phyloP scores from a whole-genome alignment of 345 rosid genomes.

The Mercurialis annua region DNA sequence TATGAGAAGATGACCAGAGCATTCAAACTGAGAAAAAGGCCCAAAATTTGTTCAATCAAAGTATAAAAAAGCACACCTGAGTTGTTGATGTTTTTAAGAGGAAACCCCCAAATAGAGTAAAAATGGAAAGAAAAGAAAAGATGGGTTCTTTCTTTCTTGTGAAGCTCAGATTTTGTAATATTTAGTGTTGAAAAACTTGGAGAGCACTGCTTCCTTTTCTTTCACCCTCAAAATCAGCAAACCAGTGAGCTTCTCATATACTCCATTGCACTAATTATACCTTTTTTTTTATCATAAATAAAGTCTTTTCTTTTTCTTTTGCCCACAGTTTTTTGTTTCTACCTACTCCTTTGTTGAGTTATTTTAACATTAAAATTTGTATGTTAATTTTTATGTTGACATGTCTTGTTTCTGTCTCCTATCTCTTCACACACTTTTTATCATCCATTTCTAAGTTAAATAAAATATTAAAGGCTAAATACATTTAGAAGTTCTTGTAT shows the following conservation, averaged over 20 bases:
- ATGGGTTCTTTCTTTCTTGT: slow-evolving; percentile 1
- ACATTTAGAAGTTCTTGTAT: too few species aligned
- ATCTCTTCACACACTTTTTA: not conserved
- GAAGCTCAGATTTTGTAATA: not conserved
- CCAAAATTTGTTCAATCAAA: not conserved
- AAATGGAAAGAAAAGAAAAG: slow-evolving; percentile 1
- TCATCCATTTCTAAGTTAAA: too few species aligned
- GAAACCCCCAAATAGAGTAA: slow-evolving; percentile 28
- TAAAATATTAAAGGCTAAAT: too few species aligned
- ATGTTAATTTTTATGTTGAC: not conserved
- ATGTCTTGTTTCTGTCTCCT: not conserved
- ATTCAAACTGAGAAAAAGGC: not conserved
- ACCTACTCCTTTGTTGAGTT: not conserved
- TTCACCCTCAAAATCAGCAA: slow-evolving; percentile 33
- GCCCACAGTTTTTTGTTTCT: slow-evolving; percentile 19
- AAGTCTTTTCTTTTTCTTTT: not conserved
- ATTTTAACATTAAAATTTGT: too few species aligned
- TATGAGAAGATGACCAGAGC: not conserved
- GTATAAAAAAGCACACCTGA: not conserved
- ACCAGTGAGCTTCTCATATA: slow-evolving; percentile 34
- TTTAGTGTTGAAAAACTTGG: slow-evolving; percentile 23
- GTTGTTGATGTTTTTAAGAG: slow-evolving; percentile 1
- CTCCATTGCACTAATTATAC: slow-evolving; percentile 15
- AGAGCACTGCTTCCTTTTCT: slow-evolving; percentile 2
- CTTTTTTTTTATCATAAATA: not conserved